Conservation (phyloP, 345 rosid genomes). For the Salix arbutifolia region DNA sequence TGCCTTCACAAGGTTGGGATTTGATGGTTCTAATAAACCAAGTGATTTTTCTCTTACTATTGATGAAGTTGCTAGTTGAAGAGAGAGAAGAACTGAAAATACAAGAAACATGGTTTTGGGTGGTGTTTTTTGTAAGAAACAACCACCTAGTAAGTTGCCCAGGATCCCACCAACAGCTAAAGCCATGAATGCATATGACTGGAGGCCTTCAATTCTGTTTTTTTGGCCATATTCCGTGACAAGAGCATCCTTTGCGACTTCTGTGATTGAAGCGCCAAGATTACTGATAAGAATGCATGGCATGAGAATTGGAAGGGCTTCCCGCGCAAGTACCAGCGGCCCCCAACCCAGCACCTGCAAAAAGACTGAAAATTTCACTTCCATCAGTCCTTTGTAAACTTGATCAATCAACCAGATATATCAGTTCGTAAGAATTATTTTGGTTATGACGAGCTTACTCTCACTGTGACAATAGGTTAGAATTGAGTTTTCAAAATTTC, state of each 20-base stretch:
- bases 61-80: conserved; percentile 54
- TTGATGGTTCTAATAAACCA: conserved; percentile 39
- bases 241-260: conserved; percentile 87
- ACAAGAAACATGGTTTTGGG: conserved; percentile 52
- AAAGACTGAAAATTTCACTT: conserved; percentile 40
- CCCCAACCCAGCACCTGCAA: conserved; percentile 87
- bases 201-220: conserved; percentile 50
- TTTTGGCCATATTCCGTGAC: conserved; percentile 79
- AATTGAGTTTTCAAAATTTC: not conserved
- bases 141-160: conserved; percentile 80
- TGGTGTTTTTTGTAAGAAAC: conserved; percentile 40
- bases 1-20: conserved; percentile 14
- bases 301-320: conserved; percentile 62
- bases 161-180: conserved; percentile 75
- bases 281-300: conserved; percentile 66
- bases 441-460: not conserved
- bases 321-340: conserved; percentile 52
- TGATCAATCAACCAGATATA: not conserved
- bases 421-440: not conserved
- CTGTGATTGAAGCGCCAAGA: conserved; percentile 77
- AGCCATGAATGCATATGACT: conserved; percentile 86
- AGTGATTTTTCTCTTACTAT: conserved; percentile 52
- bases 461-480: not conserved
- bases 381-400: conserved; percentile 1
- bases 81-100: conserved; percentile 45